Evolutionary conservation across 495 filamentous ascomycete species (phyloP).

Genomic region (Aspergillus incahuasiensis): DNA sequence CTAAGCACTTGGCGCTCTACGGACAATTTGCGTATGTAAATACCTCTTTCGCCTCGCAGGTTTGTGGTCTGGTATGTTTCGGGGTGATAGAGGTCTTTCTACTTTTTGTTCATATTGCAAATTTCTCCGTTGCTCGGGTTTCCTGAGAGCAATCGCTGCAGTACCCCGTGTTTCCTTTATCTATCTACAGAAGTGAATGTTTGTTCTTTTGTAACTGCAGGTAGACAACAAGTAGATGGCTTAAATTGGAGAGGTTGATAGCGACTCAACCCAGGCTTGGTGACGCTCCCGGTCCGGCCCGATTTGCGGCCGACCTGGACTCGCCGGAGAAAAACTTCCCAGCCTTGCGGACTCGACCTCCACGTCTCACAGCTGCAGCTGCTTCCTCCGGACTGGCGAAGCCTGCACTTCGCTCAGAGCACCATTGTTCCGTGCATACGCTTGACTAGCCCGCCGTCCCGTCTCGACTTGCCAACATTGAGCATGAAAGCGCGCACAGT

Average conservation of each 20-base stretch:
- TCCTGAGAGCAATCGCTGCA: constrained; percentile 26
- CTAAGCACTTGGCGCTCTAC: constrained; percentile 43
- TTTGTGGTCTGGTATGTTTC: constrained; percentile 3
- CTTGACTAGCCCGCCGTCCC: neutral
- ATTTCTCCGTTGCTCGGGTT: constrained; percentile 21
- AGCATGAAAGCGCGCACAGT: constrained; percentile 43
- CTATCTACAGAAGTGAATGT: constrained; percentile 24
- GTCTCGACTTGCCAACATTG: constrained; percentile 12
- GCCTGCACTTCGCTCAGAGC: neutral
- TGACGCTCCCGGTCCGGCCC: constrained; percentile 22
- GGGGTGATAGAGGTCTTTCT: constrained; percentile 10
- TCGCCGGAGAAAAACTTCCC: constrained; percentile 11
- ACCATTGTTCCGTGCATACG: neutral
- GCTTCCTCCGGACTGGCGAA: neutral
- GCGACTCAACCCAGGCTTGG: neutral
- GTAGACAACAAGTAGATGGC: neutral
- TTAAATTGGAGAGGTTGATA: neutral
- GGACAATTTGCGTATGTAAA: constrained; percentile 8
- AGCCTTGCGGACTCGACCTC: constrained; percentile 4
- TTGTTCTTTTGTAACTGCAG: constrained; percentile 10
- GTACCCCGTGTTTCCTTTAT: constrained; percentile 29
- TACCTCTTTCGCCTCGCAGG: constrained; percentile 3
- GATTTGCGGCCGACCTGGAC: constrained; percentile 13
- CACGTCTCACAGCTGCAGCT: neutral
- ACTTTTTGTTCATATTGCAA: constrained; percentile 22